Evolutionary conservation across 1,284 basidiomycete species (phyloP).

Genomic region (Heterobasidion parviporum): DNA sequence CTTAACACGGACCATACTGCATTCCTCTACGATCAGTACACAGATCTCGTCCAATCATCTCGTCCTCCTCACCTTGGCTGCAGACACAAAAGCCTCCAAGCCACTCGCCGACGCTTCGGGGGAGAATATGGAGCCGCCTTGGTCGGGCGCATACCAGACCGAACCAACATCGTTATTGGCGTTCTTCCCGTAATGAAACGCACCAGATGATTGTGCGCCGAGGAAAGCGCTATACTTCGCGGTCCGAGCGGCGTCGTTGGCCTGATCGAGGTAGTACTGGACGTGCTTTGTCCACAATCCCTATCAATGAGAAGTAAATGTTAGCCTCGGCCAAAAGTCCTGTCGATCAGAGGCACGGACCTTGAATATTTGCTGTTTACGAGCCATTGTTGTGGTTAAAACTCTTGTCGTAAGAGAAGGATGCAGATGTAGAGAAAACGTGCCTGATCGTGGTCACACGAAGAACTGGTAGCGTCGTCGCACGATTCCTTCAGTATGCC

Average conservation of each 20-base stretch:
- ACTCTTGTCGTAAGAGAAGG: background rate
- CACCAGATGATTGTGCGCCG: conserved; percentile 17
- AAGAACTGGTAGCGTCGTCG: conserved; percentile 30
- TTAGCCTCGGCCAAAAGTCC: background rate
- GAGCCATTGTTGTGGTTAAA: background rate
- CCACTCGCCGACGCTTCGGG: conserved; percentile 31
- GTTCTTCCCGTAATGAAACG: conserved; percentile 25
- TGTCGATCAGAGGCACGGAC: conserved; percentile 12
- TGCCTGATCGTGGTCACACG: conserved; percentile 43
- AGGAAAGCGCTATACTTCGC: conserved; percentile 22
- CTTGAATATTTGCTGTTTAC: conserved; percentile 36
- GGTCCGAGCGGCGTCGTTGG: conserved; percentile 15
- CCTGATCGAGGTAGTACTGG: conserved; percentile 24
- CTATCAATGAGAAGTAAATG: conserved; percentile 12
- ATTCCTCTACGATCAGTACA: background rate
- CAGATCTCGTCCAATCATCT: background rate
- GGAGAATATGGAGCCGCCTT: conserved; percentile 34
- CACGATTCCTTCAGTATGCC: conserved; percentile 43
- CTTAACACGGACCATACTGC: background rate
- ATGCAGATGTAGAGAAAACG: conserved; percentile 4
- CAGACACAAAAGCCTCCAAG: conserved; percentile 28
- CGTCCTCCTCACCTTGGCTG: conserved; percentile 21
- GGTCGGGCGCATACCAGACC: conserved; percentile 35
- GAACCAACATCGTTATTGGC: conserved; percentile 39
- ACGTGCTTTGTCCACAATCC: conserved; percentile 21